A percentile compares a stretch with the other conserved stretches of the same genome.
Conservation (phyloP, 768 basidiomycete species). For the Ramaria rubella region DNA sequence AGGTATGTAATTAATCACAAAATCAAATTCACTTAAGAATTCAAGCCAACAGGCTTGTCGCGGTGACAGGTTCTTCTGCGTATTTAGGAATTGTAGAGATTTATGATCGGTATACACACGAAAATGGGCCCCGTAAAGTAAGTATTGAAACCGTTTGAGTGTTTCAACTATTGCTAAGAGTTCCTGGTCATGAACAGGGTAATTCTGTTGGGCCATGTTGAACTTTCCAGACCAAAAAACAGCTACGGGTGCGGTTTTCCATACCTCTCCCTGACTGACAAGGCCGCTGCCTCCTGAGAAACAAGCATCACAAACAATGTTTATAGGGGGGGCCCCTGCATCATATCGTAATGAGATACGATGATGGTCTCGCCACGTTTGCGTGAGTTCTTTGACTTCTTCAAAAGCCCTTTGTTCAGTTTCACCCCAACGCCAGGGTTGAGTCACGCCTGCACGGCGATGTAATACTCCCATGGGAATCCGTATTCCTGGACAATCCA, state of each 20-base stretch:
- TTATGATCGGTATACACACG: no score
- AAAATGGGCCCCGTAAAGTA: no score
- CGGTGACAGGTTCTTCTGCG: no score
- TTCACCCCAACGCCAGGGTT: constrained; percentile 21
- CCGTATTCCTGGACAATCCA: constrained; percentile 26
- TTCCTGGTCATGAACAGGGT: no score
- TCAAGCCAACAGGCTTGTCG: no score
- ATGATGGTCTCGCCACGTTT: background rate
- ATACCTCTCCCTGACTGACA: constrained; percentile 22
- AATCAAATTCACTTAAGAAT: no score
- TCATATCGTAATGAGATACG: background rate
- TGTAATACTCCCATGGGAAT: constrained; percentile 35
- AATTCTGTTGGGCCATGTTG: no score
- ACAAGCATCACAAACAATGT: constrained; percentile 29
- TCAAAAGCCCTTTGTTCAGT: constrained; percentile 30
- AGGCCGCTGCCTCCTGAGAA: constrained; percentile 25
- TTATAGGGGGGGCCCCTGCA: constrained; percentile 16
- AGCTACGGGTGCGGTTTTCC: constrained; percentile 20
- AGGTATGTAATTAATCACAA: no score
- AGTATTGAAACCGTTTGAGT: no score
- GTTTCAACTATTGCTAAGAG: no score
- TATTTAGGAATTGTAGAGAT: no score
- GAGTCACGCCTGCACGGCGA: constrained; percentile 12
- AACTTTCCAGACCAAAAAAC: constrained; percentile 34
- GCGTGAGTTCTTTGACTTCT: constrained; percentile 20